phyloP scores from a whole-genome alignment of 1,284 basidiomycete species.

The Ganoderma lucidum region DNA sequence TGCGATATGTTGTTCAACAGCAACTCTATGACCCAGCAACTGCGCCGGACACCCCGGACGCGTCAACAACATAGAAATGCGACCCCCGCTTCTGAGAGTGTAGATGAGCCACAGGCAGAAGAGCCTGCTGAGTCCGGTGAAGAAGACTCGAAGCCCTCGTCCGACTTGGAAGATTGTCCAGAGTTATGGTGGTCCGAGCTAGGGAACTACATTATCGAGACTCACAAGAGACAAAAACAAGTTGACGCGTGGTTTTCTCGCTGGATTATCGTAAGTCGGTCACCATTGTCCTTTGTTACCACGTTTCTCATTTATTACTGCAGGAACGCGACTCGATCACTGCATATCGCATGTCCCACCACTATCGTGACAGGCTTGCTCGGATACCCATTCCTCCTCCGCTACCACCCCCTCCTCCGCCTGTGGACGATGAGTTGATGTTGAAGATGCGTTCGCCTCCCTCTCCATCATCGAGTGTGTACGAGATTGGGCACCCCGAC shows the following conservation, averaged over 20 bases:
- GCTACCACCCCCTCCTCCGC: constrained; percentile 43
- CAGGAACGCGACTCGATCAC: constrained; percentile 74
- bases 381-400: constrained; percentile 67
- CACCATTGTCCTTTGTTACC: background rate
- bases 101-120: constrained; percentile 44
- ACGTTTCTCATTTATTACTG: constrained; percentile 21
- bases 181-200: constrained; percentile 78
- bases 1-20: constrained; percentile 15
- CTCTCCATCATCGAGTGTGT: constrained; percentile 37
- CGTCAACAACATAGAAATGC: constrained; percentile 48
- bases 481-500: constrained; percentile 33
- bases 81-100: constrained; percentile 44
- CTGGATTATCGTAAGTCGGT: constrained; percentile 60
- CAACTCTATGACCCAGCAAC: constrained; percentile 39
- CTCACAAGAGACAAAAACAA: constrained; percentile 73
- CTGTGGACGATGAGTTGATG: constrained; percentile 50
- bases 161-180: constrained; percentile 80
- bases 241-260: constrained; percentile 76
- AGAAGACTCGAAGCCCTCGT: constrained; percentile 60
- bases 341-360: constrained; percentile 66
- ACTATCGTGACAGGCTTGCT: constrained; percentile 70
- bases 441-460: constrained; percentile 39
- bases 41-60: constrained; percentile 51
- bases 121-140: constrained; percentile 51
- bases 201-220: constrained; percentile 71